phyloP scores from a whole-genome alignment of 345 rosid species.

The Brassica juncea region DNA sequence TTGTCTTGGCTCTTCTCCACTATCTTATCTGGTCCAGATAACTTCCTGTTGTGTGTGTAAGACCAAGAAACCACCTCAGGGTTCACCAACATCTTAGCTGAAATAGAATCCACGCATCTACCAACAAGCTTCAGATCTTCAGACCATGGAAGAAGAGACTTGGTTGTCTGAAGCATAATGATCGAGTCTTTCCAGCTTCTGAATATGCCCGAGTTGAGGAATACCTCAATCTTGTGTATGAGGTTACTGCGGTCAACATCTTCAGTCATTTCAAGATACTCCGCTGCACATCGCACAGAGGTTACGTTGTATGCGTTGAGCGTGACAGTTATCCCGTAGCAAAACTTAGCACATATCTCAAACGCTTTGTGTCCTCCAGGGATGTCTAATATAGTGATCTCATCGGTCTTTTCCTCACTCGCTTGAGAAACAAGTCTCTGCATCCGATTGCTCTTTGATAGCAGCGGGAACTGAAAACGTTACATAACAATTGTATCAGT shows the following conservation, averaged over 20 bases:
- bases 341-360: conserved; percentile 93
- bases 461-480: conserved; percentile 76
- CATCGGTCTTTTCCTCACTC: conserved; percentile 57
- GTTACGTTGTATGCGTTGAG: conserved; percentile 85
- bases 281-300: conserved; percentile 86
- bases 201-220: conserved; percentile 78
- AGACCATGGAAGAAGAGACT: conserved; percentile 80
- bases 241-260: conserved; percentile 78
- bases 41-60: conserved; percentile 76
- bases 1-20: conserved; percentile 51
- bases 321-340: conserved; percentile 86
- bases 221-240: conserved; percentile 77
- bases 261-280: conserved; percentile 93
- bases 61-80: conserved; percentile 80
- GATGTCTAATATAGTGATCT: conserved; percentile 58
- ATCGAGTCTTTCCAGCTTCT: conserved; percentile 96
- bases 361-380: conserved; percentile 91
- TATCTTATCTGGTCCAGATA: conserved; percentile 53
- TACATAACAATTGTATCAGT: neutral
- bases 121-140: conserved; percentile 83
- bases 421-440: conserved; percentile 61
- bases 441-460: conserved; percentile 78
- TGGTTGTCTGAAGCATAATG: conserved; percentile 82
- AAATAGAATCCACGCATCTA: conserved; percentile 82
- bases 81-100: conserved; percentile 76